Evolutionary conservation across 306 rosid species (phyloP).

Genomic region (Glycine soja): DNA sequence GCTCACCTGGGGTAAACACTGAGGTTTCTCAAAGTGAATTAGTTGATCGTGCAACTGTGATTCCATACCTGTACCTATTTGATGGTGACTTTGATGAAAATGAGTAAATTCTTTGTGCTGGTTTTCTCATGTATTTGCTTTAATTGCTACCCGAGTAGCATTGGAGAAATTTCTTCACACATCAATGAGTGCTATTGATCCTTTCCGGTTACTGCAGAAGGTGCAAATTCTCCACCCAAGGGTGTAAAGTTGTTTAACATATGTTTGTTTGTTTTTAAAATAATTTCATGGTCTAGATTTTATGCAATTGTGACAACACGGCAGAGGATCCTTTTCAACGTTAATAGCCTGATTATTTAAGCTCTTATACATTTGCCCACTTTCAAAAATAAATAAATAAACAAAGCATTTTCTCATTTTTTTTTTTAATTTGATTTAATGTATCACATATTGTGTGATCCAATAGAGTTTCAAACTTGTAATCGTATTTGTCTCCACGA

Average conservation of each 20-base stretch:
- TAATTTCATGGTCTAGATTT: background rate
- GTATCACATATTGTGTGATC: slow-evolving; percentile 32
- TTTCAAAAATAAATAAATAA: background rate
- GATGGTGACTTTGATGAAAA: slow-evolving; percentile 69
- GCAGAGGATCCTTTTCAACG: slow-evolving; percentile 38
- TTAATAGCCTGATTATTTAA: slow-evolving; percentile 17
- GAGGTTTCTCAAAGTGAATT: slow-evolving; percentile 55
- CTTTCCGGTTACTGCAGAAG: background rate
- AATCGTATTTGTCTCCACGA: background rate
- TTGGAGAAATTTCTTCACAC: background rate
- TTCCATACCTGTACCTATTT: slow-evolving; percentile 73
- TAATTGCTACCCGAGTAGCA: slow-evolving; percentile 13
- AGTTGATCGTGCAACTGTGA: slow-evolving; percentile 55
- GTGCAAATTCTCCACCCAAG: background rate
- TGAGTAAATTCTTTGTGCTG: slow-evolving; percentile 44
- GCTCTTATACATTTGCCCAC: background rate
- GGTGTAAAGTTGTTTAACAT: slow-evolving; percentile 9
- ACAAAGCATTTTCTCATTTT: background rate
- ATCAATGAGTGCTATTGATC: background rate
- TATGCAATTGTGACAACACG: slow-evolving; percentile 37
- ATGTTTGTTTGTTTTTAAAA: background rate
- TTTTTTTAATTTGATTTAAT: slow-evolving; percentile 47
- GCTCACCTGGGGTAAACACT: slow-evolving; percentile 55
- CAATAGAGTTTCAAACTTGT: background rate
- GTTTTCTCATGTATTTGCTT: background rate